phyloP scores from a whole-genome alignment of 208 protist species.

The Endotrypanum monterogeii region DNA sequence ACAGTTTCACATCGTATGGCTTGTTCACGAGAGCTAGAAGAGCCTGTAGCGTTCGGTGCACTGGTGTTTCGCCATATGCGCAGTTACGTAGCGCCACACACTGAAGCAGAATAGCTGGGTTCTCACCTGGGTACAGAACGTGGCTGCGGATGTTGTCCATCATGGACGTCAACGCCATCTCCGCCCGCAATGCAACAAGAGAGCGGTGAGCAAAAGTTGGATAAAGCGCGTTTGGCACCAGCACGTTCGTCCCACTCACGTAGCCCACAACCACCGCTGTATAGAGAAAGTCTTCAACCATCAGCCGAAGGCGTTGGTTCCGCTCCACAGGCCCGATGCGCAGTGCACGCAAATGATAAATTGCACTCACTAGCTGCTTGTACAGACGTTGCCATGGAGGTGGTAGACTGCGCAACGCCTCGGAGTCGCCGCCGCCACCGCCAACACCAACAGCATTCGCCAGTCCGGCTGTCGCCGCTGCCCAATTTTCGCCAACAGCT shows the following conservation, averaged over 20 bases:
- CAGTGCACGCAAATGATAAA: slow-evolving; percentile 53
- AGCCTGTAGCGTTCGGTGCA: slow-evolving; percentile 44
- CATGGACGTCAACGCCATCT: slow-evolving; percentile 46
- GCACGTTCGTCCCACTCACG: slow-evolving; percentile 13
- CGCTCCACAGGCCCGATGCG: slow-evolving; percentile 45
- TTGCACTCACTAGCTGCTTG: slow-evolving; percentile 34
- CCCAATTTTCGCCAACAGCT: slow-evolving; percentile 35
- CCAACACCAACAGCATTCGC: slow-evolving; percentile 39
- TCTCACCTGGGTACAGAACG: slow-evolving; percentile 47
- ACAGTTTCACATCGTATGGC: slow-evolving; percentile 42
- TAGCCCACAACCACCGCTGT: slow-evolving; percentile 39
- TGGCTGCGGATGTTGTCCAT: slow-evolving; percentile 34
- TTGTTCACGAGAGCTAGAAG: slow-evolving; percentile 44
- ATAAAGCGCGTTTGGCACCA: slow-evolving; percentile 33
- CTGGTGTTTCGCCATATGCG: slow-evolving; percentile 29
- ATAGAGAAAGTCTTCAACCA: slow-evolving; percentile 65
- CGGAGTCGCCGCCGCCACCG: slow-evolving; percentile 15
- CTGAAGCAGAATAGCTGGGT: slow-evolving; percentile 38
- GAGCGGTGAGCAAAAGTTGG: slow-evolving; percentile 38
- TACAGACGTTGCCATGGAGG: slow-evolving; percentile 35
- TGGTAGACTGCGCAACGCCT: slow-evolving; percentile 24
- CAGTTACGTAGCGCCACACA: slow-evolving; percentile 59
- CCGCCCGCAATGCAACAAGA: slow-evolving; percentile 24
- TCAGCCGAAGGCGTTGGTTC: slow-evolving; percentile 42
- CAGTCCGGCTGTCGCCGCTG: slow-evolving; percentile 36